Conservation (phyloP, 805 yeast species). For the Debaryomyces tyrocola region DNA sequence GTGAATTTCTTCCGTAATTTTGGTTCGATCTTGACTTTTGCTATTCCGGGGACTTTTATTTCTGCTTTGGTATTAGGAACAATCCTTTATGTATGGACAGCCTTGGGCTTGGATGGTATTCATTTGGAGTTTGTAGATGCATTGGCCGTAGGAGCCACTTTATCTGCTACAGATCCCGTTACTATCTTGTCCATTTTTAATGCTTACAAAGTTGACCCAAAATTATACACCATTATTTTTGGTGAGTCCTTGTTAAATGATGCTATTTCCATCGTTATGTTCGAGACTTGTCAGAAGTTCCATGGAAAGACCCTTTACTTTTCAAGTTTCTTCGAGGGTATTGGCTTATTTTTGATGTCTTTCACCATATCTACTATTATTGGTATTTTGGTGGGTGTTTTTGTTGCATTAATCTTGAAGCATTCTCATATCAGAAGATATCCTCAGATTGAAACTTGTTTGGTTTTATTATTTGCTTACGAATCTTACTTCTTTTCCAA, state of each 20-base stretch:
- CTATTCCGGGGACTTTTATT: slow-evolving; percentile 95
- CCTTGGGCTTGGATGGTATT: slow-evolving; percentile 86
- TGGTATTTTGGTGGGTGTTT: slow-evolving; percentile 83
- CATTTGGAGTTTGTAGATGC: slow-evolving; percentile 95
- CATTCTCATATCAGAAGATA: slow-evolving; percentile 91
- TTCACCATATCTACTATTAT: slow-evolving; percentile 88
- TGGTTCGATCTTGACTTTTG: slow-evolving; percentile 87
- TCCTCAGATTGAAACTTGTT: slow-evolving; percentile 96
- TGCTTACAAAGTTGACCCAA: slow-evolving; percentile 97
- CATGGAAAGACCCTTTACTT: slow-evolving; percentile 78
- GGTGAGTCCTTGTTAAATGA: slow-evolving; percentile 95
- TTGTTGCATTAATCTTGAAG: slow-evolving; percentile 85
- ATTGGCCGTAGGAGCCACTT: slow-evolving; percentile 93
- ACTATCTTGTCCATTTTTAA: slow-evolving; percentile 94
- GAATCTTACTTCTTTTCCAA: slow-evolving; percentile 96
- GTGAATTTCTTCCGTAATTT: slow-evolving; percentile 92
- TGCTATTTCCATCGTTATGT: slow-evolving; percentile 98
- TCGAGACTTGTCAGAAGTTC: slow-evolving; percentile 96
- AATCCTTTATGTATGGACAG: slow-evolving; percentile 85
- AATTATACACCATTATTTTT: slow-evolving; percentile 92
- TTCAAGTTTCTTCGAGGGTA: slow-evolving; percentile 85
- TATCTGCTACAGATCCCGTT: slow-evolving; percentile 98
- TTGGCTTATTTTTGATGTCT: slow-evolving; percentile 89
- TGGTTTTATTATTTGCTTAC: slow-evolving; percentile 87
- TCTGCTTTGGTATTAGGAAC: slow-evolving; percentile 90